Base-by-base conservation (phyloP, 2,329 filamentous ascomycete species). In the Penicillium sp. region DNA sequence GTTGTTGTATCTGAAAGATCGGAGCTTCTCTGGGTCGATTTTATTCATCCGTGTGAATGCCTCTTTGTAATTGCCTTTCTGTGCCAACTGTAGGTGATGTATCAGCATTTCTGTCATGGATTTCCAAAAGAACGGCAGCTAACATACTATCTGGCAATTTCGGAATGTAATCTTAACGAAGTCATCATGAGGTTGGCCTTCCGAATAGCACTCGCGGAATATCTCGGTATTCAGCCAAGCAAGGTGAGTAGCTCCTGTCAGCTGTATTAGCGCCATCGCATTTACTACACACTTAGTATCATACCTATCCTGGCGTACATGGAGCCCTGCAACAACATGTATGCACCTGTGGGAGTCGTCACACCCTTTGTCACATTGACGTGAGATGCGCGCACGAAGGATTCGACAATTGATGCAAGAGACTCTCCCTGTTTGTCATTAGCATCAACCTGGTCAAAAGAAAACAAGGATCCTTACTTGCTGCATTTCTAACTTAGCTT, bases 351-450 rank as follows among this genome's bases (percentile, higher is more conserved):
- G 73, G 90, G 87, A 65, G 81, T 85, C 65, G 84, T 84, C 68
- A 94, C 82, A 62, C 90, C 87, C 64, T 88, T 88, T 55, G 87
- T 87, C n/a, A 92, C 81, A 59, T 92, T 88, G 29, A 96, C 78
- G 65, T 94, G 90, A 0, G 90, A 91, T 62, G 90, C 89, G 68
- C 92, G 88, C n/a, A 89, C 83, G 59, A 96, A 83, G 63, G 87
- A 84, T 70, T 96, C 92, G 51, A 94, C 80, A 1, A 90, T 86
- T 36, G 79, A 78, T 2, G 83, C 76, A 44, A 85, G 73, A 57
- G 80, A 81, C 57, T 84, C 83, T 46, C 84, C 84, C 82, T 84
- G 36, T 8, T 44, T 16, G 25, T 57, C 54, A 57, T 72, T 50
- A 71, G 54, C 19, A 45, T 27, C n/a, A 36, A 36, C n/a, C 52